Percentiles rank a stretch among this genome's conserved stretches.
Conservation (phyloP, 2,329 filamentous ascomycete species). For the Blumeriella jaapii region DNA sequence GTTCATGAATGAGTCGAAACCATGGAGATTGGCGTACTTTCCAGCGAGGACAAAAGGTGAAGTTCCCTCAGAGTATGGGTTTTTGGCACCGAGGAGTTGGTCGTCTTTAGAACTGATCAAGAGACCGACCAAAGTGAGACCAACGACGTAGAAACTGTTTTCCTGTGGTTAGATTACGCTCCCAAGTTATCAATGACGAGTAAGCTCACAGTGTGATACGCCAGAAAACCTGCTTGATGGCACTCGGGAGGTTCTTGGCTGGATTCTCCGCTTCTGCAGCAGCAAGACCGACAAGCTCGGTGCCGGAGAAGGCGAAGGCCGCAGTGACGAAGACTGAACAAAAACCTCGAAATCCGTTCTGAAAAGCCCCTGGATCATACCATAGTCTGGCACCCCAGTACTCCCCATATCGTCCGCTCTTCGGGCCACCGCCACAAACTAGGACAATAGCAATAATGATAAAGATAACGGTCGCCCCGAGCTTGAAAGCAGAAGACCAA, state of each 20-base stretch:
- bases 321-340: slow-evolving; percentile 67
- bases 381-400: slow-evolving; percentile 53
- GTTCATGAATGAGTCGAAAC: slow-evolving; percentile 81
- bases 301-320: slow-evolving; percentile 64
- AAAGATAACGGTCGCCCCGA: slow-evolving; percentile 46
- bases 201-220: slow-evolving; percentile 54
- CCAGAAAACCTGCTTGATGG: slow-evolving; percentile 91
- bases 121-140: slow-evolving; percentile 67
- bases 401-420: slow-evolving; percentile 57
- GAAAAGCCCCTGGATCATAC: slow-evolving; percentile 66
- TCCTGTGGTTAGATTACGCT: not conserved
- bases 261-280: slow-evolving; percentile 68
- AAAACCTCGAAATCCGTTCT: slow-evolving; percentile 70
- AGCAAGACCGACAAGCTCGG: slow-evolving; percentile 63
- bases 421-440: slow-evolving; percentile 62
- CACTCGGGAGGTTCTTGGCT: slow-evolving; percentile 67
- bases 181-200: not conserved
- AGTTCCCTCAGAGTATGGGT: slow-evolving; percentile 51
- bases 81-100: slow-evolving; percentile 47
- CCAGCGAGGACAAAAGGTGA: slow-evolving; percentile 93
- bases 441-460: slow-evolving; percentile 31
- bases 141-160: slow-evolving; percentile 64
- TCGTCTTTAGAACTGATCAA: slow-evolving; percentile 62
- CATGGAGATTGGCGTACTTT: slow-evolving; percentile 65
- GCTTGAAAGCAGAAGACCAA: slow-evolving; percentile 43